A percentile compares a stretch with the other conserved stretches of the same genome.
Conservation (phyloP, 352 stramenopile genomes). For the Detonula confervacea region DNA sequence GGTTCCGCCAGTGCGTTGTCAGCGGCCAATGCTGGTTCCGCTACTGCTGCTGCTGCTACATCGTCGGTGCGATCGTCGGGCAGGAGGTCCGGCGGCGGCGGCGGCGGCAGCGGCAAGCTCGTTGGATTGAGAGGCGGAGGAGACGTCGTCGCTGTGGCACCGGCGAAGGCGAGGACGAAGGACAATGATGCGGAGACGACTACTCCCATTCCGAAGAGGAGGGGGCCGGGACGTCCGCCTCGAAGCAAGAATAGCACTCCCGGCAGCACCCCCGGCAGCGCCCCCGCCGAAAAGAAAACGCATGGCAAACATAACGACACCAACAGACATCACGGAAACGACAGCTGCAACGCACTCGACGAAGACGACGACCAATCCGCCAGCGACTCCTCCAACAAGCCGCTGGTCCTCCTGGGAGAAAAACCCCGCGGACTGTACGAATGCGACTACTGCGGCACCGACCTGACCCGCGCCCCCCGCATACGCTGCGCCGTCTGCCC, state of each 20-base stretch:
- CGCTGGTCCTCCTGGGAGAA: slow-evolving; percentile 72
- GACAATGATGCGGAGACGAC: too few relatives aligned
- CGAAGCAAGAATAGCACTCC: too few relatives aligned
- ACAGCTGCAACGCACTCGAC: not conserved
- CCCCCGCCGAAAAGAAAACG: not conserved
- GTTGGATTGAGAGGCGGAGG: not conserved
- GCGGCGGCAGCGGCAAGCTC: not conserved
- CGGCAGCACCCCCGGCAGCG: not conserved
- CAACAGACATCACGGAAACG: not conserved
- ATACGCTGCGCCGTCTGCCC: slow-evolving; percentile 81
- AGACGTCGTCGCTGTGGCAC: not conserved
- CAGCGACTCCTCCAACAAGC: too few relatives aligned
- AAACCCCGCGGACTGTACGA: slow-evolving; percentile 79
- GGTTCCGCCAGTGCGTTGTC: too few relatives aligned
- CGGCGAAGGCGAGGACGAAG: too few relatives aligned
- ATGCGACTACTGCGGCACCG: slow-evolving; percentile 83
- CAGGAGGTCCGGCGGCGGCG: not conserved
- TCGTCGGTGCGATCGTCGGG: not conserved
- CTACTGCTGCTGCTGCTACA: not conserved
- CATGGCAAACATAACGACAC: not conserved
- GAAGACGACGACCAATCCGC: not conserved
- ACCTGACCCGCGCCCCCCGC: slow-evolving; percentile 81
- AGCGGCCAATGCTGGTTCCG: not conserved
- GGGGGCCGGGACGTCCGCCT: too few relatives aligned
- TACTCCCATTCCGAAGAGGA: too few relatives aligned